Evolutionary conservation across 208 protist species (phyloP).

Genomic region (Crithidia bombi): DNA sequence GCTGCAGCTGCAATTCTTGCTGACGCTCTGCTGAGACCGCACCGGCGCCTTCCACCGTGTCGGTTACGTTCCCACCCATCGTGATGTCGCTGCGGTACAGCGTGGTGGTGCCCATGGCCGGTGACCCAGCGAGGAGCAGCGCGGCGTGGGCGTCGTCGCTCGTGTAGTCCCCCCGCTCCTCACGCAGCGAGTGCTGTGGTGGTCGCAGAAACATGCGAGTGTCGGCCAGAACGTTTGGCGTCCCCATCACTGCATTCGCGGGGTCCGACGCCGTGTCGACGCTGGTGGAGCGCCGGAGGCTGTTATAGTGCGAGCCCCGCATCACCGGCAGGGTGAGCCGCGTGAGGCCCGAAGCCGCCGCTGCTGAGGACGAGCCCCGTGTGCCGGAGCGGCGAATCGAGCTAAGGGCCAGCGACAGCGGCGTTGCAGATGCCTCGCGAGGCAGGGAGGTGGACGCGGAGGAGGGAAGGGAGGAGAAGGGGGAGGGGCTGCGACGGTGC

Average conservation of each 20-base stretch:
- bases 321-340: not conserved
- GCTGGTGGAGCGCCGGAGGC: slow-evolving; percentile 2
- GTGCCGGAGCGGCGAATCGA: slow-evolving; percentile 25
- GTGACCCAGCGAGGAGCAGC: not conserved
- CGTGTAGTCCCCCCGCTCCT: not conserved
- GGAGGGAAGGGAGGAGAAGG: slow-evolving; percentile 4
- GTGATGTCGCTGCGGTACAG: slow-evolving; percentile 10
- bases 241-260: not conserved
- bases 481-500: slow-evolving; percentile 3
- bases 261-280: not conserved
- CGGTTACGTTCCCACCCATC: not conserved
- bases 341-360: not conserved
- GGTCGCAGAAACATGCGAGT: slow-evolving; percentile 17
- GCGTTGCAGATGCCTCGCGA: slow-evolving; percentile 12
- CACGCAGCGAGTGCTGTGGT: not conserved
- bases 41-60: not conserved
- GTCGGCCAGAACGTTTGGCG: slow-evolving; percentile 8
- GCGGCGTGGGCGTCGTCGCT: not conserved
- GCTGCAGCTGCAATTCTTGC: slow-evolving; percentile 11
- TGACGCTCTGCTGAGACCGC: not conserved
- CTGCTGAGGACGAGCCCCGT: not conserved
- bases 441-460: slow-evolving; percentile 9
- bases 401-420: slow-evolving; percentile 17
- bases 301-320: not conserved
- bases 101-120: slow-evolving; percentile 1